These are phyloP conservation scores for Hibiscus trionum DNA, from an alignment of 345 rosid genomes.

Conservation along the genomic window DNA sequence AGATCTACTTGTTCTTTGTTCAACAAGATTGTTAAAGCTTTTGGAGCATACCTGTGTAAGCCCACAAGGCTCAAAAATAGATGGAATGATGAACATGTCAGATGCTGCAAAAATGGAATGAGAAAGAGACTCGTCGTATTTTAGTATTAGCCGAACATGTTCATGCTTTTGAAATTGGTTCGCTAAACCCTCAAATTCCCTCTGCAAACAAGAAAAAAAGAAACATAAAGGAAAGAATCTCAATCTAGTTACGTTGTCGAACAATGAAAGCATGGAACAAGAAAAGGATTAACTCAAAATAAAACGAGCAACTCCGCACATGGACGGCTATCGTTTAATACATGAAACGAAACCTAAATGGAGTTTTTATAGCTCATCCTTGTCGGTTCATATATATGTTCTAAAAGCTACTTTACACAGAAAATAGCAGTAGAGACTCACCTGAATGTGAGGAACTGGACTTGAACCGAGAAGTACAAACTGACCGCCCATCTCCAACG, in stretches of 20 bases:
- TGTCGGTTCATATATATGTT: too few species aligned
- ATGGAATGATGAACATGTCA: constrained; percentile 90
- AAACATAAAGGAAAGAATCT: constrained; percentile 1
- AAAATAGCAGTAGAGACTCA: constrained; percentile 7
- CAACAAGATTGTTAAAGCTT: constrained; percentile 5
- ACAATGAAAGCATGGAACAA: neutral
- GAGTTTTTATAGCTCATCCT: too few species aligned
- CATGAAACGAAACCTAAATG: neutral
- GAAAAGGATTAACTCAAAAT: neutral
- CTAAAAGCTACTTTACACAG: neutral
- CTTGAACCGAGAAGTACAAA: constrained; percentile 96
- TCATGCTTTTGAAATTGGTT: constrained; percentile 58
- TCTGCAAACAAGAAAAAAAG: constrained; percentile 31
- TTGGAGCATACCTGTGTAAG: constrained; percentile 74
- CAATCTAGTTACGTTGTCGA: neutral
- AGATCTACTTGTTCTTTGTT: neutral
- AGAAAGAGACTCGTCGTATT: constrained; percentile 86
- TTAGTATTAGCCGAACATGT: constrained; percentile 64
- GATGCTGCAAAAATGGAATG: constrained; percentile 82
- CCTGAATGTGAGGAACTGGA: constrained; percentile 93
- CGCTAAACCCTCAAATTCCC: constrained; percentile 88
- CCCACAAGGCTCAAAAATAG: constrained; percentile 97
- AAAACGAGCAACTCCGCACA: neutral
- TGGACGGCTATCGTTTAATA: neutral
- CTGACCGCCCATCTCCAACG: constrained; percentile 92